Percentiles rank a stretch among this genome's conserved stretches.
Conservation (phyloP, 2,329 filamentous ascomycete species). For the Neospermospora avenae region DNA sequence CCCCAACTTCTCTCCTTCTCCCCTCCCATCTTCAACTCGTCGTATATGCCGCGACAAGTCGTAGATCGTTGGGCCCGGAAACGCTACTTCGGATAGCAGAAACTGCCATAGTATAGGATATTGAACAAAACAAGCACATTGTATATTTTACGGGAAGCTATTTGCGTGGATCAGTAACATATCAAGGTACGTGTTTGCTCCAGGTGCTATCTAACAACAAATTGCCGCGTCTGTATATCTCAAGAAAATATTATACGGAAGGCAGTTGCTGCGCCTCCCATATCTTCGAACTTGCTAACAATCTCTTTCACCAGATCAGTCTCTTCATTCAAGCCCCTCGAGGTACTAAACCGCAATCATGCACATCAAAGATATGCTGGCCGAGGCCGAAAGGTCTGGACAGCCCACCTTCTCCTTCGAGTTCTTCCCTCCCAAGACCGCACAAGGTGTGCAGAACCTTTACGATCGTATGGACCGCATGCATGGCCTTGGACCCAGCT, state of each 20-base stretch:
- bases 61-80: conserved; percentile 48
- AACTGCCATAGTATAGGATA: conserved; percentile 28
- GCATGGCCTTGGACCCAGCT: conserved; percentile 89
- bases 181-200: conserved; percentile 1
- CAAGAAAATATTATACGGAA: not conserved
- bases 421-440: conserved; percentile 98
- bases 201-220: not conserved
- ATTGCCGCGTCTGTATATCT: not conserved
- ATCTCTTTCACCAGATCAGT: not conserved
- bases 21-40: conserved; percentile 10
- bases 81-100: conserved; percentile 42
- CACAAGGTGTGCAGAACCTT: conserved; percentile 95
- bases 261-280: not conserved
- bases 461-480: conserved; percentile 99
- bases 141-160: not conserved
- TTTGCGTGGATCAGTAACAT: not conserved
- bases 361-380: conserved; percentile 93
- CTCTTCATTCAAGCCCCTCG: conserved; percentile 8
- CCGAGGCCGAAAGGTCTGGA: conserved; percentile 72
- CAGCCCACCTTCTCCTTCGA: conserved; percentile 96
- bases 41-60: conserved; percentile 52
- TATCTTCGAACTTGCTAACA: not conserved
- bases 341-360: conserved; percentile 51
- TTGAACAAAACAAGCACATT: conserved; percentile 2
- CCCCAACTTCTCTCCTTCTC: not conserved